A percentile compares a stretch with the other conserved stretches of the same genome.
phyloP scores from a whole-genome alignment of 805 yeast genomes.

The Metschnikowia shivogae region DNA sequence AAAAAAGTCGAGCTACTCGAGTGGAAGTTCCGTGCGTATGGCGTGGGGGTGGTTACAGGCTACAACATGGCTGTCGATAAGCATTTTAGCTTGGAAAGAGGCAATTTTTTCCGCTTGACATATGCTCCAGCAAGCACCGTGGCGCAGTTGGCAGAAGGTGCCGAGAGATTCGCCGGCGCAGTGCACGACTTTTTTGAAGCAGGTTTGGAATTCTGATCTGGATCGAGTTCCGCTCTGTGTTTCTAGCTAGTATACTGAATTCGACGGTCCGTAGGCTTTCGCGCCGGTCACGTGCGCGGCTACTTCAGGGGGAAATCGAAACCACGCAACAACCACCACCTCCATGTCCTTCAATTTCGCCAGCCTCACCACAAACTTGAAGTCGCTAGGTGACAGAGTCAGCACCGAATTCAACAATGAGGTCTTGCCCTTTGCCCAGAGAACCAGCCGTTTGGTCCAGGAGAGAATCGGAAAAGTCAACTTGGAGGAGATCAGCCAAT shows the following conservation, averaged over 20 bases:
- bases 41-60: slow-evolving; percentile 13
- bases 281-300: slow-evolving; percentile 1
- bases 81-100: slow-evolving; percentile 11
- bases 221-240: background rate
- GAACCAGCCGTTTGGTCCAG: slow-evolving; percentile 75
- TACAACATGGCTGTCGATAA: slow-evolving; percentile 20
- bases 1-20: slow-evolving; percentile 10
- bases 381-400: slow-evolving; percentile 39
- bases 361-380: slow-evolving; percentile 39
- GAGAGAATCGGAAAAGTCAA: slow-evolving; percentile 71
- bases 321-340: background rate
- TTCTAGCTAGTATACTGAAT: too few relatives aligned
- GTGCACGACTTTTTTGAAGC: slow-evolving; percentile 14
- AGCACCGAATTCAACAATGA: slow-evolving; percentile 53
- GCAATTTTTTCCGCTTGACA: slow-evolving; percentile 17
- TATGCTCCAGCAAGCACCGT: slow-evolving; percentile 28
- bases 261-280: background rate
- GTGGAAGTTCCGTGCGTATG: slow-evolving; percentile 15
- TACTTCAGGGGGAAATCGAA: background rate
- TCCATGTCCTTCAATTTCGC: slow-evolving; percentile 42
- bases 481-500: slow-evolving; percentile 65
- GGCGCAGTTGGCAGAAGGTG: slow-evolving; percentile 14
- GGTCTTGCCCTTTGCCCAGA: slow-evolving; percentile 63
- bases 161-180: slow-evolving; percentile 11
- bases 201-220: slow-evolving; percentile 9